A percentile compares a stretch with the other conserved stretches of the same genome.
Conservation (phyloP, 768 basidiomycete species). For the Trametopsis cervina region DNA sequence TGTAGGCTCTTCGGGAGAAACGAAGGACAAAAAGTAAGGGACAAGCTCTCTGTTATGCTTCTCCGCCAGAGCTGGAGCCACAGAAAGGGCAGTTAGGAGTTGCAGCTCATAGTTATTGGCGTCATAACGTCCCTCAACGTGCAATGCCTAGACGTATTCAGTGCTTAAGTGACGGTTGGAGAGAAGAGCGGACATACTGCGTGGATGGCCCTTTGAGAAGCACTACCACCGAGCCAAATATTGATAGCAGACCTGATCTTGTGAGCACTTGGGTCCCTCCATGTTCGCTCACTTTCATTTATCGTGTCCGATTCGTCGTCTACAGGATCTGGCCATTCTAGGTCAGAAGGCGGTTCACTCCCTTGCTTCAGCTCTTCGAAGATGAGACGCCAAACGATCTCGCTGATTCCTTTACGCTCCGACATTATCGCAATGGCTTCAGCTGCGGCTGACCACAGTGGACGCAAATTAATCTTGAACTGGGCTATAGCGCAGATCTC, state of each 20-base stretch:
- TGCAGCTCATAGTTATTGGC: constrained; percentile 72
- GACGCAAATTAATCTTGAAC: constrained; percentile 88
- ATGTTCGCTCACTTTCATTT: constrained; percentile 66
- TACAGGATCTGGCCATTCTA: constrained; percentile 22
- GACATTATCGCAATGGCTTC: constrained; percentile 51
- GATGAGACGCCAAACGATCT: constrained; percentile 64
- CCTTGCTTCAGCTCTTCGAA: constrained; percentile 50
- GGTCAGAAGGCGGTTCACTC: background rate
- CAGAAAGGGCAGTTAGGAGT: constrained; percentile 63
- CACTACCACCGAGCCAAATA: constrained; percentile 36
- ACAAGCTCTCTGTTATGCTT: constrained; percentile 84
- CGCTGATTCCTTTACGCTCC: constrained; percentile 41
- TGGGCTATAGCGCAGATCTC: constrained; percentile 46
- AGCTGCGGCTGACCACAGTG: constrained; percentile 80
- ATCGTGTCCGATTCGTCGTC: constrained; percentile 25
- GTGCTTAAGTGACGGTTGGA: background rate
- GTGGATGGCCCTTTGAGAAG: constrained; percentile 26
- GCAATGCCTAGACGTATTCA: constrained; percentile 29
- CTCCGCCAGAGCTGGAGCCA: constrained; percentile 67
- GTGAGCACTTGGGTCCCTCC: constrained; percentile 71
- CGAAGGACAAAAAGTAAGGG: constrained; percentile 64
- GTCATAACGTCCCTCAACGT: constrained; percentile 57
- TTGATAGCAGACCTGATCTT: constrained; percentile 43
- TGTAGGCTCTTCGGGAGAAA: constrained; percentile 30
- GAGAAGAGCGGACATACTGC: constrained; percentile 20